Percentiles rank a stretch among this genome's conserved stretches.
Conservation (phyloP, 1,284 basidiomycete species). For the Jaminaea rosea region DNA sequence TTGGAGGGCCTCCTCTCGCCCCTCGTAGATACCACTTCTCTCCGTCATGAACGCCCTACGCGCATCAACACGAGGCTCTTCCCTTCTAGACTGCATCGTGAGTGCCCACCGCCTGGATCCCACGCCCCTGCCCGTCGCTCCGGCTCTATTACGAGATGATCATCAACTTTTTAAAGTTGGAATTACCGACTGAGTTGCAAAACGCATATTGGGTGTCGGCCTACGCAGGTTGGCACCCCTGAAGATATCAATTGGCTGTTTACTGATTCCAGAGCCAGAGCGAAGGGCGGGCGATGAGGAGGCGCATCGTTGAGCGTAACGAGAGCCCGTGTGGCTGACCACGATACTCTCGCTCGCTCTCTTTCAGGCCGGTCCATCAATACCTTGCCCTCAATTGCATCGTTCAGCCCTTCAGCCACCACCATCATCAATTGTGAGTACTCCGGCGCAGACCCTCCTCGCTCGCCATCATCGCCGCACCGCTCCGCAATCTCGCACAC, state of each 20-base stretch:
- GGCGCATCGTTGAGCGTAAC: not conserved
- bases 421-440: not conserved
- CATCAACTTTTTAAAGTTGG: conserved; percentile 4
- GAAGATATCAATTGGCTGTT: conserved; percentile 3
- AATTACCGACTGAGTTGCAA: conserved; percentile 1
- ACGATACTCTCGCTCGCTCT: not conserved
- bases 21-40: not conserved
- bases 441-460: not conserved
- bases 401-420: not conserved
- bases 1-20: not conserved
- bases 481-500: no score
- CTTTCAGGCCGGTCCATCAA: not conserved
- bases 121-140: not conserved
- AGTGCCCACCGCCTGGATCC: not conserved
- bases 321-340: not conserved
- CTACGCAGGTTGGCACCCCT: not conserved
- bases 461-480: not conserved
- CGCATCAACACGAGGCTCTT: not conserved
- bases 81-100: not conserved
- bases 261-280: not conserved
- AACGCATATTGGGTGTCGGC: not conserved
- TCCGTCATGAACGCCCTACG: not conserved
- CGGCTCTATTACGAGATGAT: not conserved
- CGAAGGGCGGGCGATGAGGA: not conserved
- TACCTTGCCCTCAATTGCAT: not conserved